phyloP scores from a whole-genome alignment of 192 early-diverging fungal species.

The Linnemannia exigua region DNA sequence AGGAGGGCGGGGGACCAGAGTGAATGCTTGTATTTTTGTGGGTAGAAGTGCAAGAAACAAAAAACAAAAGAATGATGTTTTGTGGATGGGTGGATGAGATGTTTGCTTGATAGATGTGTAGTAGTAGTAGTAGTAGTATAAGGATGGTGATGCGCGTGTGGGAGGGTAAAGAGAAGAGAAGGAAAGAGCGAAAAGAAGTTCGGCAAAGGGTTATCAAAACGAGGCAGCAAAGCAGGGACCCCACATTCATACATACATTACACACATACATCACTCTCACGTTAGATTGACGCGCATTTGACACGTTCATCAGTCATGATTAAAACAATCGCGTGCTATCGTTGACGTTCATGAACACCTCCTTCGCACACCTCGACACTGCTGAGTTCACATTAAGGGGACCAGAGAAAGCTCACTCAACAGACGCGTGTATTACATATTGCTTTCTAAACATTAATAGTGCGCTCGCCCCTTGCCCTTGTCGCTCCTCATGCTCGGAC shows the following conservation, averaged over 20 bases:
- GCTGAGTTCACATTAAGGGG: too few species aligned
- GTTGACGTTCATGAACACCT: not conserved
- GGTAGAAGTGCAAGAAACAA: not conserved
- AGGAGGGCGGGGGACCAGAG: not conserved
- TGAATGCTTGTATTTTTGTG: not conserved
- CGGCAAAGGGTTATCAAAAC: too few species aligned
- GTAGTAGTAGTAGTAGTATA: not conserved
- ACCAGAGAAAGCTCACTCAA: too few species aligned
- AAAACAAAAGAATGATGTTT: not conserved
- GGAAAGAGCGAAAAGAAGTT: not conserved
- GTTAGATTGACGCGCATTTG: not conserved
- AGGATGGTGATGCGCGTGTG: too few species aligned
- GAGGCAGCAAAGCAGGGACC: not conserved
- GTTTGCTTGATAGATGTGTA: not conserved
- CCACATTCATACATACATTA: too few species aligned
- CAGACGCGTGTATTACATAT: too few species aligned
- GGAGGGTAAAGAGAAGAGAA: not conserved
- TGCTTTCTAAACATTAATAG: not conserved
- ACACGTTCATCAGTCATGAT: not conserved
- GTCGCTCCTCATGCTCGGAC: conserved; percentile 39
- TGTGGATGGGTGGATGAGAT: not conserved
- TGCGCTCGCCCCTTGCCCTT: conserved; percentile 39
- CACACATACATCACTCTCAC: not conserved
- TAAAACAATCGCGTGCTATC: not conserved
- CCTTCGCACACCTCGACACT: too few species aligned